Evolutionary conservation across 176 grass and related monocot genomes (phyloP).

Genomic region (Calamus simplicifolius): DNA sequence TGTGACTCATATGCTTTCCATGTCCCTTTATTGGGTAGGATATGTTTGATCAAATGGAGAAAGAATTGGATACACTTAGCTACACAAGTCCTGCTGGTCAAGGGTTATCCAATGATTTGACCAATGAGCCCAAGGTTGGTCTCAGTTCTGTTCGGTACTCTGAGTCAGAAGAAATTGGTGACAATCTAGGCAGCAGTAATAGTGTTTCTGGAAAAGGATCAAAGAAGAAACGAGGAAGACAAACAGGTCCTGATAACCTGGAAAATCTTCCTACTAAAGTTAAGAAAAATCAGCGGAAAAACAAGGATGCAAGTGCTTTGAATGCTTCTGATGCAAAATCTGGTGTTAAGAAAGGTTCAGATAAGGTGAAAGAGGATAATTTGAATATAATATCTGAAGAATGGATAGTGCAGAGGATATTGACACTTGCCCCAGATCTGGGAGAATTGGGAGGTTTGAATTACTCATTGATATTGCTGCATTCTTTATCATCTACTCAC

Average conservation of each 20-base stretch:
- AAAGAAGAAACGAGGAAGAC: constrained; percentile 92
- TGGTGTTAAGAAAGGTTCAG: constrained; percentile 49
- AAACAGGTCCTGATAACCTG: constrained; percentile 43
- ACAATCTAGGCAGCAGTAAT: constrained; percentile 41
- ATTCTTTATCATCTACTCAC: not conserved
- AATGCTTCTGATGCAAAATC: constrained; percentile 34
- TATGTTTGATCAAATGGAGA: constrained; percentile 77
- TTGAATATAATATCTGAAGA: constrained; percentile 62
- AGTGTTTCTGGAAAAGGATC: constrained; percentile 56
- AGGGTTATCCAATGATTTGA: constrained; percentile 22
- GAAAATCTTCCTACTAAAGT: constrained; percentile 70
- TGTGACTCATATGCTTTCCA: no score
- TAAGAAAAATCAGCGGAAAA: constrained; percentile 84
- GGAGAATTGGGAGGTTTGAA: constrained; percentile 78
- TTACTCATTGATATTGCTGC: constrained; percentile 16
- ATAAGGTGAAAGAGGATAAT: constrained; percentile 70
- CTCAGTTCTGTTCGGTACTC: constrained; percentile 28
- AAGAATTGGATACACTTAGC: constrained; percentile 66
- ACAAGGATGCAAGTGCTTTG: constrained; percentile 56
- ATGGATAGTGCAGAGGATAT: constrained; percentile 73
- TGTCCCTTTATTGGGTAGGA: constrained; percentile 20
- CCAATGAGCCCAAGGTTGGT: constrained; percentile 32
- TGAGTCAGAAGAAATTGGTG: constrained; percentile 59
- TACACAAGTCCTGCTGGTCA: constrained; percentile 35
- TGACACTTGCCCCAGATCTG: constrained; percentile 59